Evolutionary conservation across 768 basidiomycete species (phyloP), one percentile per base, ranked within the genome.

Genomic region (Phallus indusiatus): DNA sequence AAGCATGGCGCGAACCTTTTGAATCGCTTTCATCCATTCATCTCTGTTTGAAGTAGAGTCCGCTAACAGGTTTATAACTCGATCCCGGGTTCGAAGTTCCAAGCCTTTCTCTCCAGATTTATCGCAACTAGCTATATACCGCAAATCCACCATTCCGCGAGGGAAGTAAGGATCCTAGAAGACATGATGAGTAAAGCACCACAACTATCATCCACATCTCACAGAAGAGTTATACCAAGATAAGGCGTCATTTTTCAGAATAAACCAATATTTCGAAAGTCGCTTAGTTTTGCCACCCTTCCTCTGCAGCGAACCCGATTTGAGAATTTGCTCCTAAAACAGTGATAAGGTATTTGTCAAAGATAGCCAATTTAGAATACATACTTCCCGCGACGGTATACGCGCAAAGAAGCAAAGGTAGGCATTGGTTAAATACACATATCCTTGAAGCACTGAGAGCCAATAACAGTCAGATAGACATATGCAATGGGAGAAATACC

Each of bases 141-240:
- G 89, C 34, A 99, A 74, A 66, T 96, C 93, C n/a, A 94, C 79
- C 58, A 97, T 93, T 22, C 94, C 96, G 64, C 94, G 90, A 11
- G 94, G 90, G 70, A 99, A 99, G 72, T 99, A 99, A 1, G 94
- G 95, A 66, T 99, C 94, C 93, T 95, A 64, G 56, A 11, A 56
- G 55, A 61, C 18, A 42, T 47, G 48, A 42, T 49, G 18, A 21
- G 34, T 56, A 54, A 51, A 55, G 6, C 57, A 64, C 14, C 34
- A 14, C 21, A 51, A 11, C 24, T 16, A 22, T 22, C 52, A 49
- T 55, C 20, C 33, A 18, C 14, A 17, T 48, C 77, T 74, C 71
- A 93, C 94, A 59, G 91, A 85, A 58, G 94, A 92, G 7, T 92
- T 89, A 70, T 91, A 98, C 96, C 96, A 99, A 17, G 92, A 94